phyloP scores from a whole-genome alignment of 345 rosid species.

The Eucalyptus marginata region DNA sequence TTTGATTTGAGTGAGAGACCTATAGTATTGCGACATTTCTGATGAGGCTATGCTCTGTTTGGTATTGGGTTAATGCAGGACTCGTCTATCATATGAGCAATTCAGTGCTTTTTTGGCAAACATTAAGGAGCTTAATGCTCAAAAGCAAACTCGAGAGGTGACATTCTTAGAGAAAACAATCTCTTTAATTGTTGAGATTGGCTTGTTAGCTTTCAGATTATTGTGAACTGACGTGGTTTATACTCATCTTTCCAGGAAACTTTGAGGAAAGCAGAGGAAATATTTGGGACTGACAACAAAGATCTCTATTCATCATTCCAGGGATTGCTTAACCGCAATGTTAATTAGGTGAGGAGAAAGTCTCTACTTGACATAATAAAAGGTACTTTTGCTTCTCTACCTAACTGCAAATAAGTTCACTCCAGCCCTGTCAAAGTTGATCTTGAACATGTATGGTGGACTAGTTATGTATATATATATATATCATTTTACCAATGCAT shows the following conservation, averaged over 20 bases:
- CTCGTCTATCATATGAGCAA: slow-evolving; percentile 82
- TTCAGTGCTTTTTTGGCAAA: slow-evolving; percentile 91
- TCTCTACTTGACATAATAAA: not conserved
- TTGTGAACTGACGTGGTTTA: not conserved
- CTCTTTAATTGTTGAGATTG: not conserved
- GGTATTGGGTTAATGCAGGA: slow-evolving; percentile 27
- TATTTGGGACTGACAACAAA: slow-evolving; percentile 76
- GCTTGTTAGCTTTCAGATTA: not conserved
- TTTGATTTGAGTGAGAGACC: not conserved
- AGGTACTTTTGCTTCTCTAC: not conserved
- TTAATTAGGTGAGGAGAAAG: slow-evolving; percentile 14
- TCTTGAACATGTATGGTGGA: not conserved
- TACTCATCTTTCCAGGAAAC: slow-evolving; percentile 48
- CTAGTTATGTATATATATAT: not conserved
- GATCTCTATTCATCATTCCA: slow-evolving; percentile 78
- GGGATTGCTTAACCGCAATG: slow-evolving; percentile 64
- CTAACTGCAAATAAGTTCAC: not conserved
- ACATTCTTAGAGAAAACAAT: not conserved
- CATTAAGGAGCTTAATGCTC: slow-evolving; percentile 88
- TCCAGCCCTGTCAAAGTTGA: not conserved
- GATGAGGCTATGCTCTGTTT: not conserved
- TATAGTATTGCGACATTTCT: not conserved
- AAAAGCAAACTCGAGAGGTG: slow-evolving; percentile 89
- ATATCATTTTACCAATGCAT: not conserved
- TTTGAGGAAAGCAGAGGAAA: slow-evolving; percentile 78